Percentiles rank a stretch among this genome's conserved stretches.
Evolutionary conservation across 106 monocot species (phyloP).

Genomic region (Dioscorea zingiberensis): DNA sequence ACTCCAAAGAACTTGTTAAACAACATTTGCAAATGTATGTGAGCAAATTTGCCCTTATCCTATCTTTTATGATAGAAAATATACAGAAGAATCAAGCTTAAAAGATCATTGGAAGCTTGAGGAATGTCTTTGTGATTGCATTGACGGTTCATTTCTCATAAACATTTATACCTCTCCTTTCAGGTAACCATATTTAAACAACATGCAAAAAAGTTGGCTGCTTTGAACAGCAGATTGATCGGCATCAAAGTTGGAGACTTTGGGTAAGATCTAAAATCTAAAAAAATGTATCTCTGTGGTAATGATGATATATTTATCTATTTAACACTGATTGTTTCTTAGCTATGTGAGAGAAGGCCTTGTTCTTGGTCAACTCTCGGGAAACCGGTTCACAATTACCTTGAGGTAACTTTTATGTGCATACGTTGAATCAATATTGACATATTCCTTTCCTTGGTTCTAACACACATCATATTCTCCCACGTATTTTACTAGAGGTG

Average conservation of each 20-base stretch:
- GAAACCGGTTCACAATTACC: constrained; percentile 88
- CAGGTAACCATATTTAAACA: constrained; percentile 96
- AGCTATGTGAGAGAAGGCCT: constrained; percentile 90
- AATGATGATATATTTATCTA: no score
- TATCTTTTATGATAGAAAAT: no score
- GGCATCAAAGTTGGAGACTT: constrained; percentile 93
- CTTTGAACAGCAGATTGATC: constrained; percentile 72
- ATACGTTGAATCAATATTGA: not conserved
- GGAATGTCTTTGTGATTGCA: no score
- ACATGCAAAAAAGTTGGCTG: constrained; percentile 69
- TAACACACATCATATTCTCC: not conserved
- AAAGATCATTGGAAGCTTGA: no score
- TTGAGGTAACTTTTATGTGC: constrained; percentile 53
- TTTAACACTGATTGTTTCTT: not conserved
- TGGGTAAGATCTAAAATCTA: constrained; percentile 61
- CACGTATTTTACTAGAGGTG: constrained; percentile 38
- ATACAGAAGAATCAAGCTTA: no score
- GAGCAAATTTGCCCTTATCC: no score
- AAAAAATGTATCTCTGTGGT: not conserved
- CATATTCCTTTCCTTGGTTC: not conserved
- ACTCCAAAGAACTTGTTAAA: no score
- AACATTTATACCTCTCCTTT: not conserved
- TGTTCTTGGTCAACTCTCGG: constrained; percentile 82
- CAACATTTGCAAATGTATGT: no score
- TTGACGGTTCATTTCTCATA: no score